Evolutionary conservation across 768 basidiomycete genomes (phyloP), one percentile per base, ranked within the genome.

Genomic region (Rhodotorula kratochvilovae): DNA sequence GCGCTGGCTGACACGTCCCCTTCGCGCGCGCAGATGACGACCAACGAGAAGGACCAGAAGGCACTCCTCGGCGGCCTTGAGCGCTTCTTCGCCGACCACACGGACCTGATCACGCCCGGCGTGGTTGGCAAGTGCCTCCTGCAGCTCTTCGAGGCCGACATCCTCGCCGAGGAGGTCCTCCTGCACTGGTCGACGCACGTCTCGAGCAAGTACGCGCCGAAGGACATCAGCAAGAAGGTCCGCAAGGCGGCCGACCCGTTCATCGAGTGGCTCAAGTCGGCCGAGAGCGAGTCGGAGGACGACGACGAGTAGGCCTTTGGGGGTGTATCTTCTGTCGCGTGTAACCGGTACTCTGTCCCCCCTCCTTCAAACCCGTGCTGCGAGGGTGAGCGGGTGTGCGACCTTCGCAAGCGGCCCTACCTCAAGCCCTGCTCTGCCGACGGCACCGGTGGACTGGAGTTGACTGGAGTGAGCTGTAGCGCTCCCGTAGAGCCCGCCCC

Each of bases 1-100:
- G n/a, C n/a, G n/a, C n/a, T n/a, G n/a, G 17, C n/a, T 64, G 33
- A 29, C 13, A 13, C 57, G 13, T 29, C 5, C 12, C 23, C 23
- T 48, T 21, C 6, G 7, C 27, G 33, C 27, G 33, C 33, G 54
- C 67, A 94, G 91, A 86, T 94, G 85, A 87, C 90, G 60, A 89
- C 89, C 0, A 89, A 89, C 4, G 95, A 98, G 84, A 97, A 93
- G 81, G 91, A 95, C 77, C 92, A 96, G 81, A 99, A 98, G 81
- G 84, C 93, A 0, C 83, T 99, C 42, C 85, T 98, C 13, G 96
- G 96, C 36, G 96, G 96, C 63, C 82, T 98, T 60, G 96, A 99
- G 79, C 89, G 91, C 27, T 84, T 88, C 66, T 86, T 90, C 61
- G 95, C 91, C 60, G 80, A 85, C 29, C 81, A 91, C 75, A 89